These are phyloP conservation scores for Hemisphaericaspora xylanilytica DNA, from an alignment of 1,139 yeast genomes.

Conservation along the genomic window DNA sequence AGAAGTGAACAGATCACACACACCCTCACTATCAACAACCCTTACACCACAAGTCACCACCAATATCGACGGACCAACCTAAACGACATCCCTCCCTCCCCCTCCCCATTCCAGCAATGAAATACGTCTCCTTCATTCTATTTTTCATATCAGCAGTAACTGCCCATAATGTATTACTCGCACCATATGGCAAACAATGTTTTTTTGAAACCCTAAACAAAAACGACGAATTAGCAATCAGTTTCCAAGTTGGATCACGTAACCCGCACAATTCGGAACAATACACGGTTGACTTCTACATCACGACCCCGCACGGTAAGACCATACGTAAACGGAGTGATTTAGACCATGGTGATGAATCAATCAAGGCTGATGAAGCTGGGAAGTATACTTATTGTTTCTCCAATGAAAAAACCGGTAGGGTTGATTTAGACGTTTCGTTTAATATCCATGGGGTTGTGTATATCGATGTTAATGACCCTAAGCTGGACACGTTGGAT, in stretches of 20 bases:
- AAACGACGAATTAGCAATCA: constrained; percentile 84
- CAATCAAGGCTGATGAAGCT: constrained; percentile 56
- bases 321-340: constrained; percentile 49
- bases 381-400: constrained; percentile 92
- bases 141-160: constrained; percentile 20
- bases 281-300: constrained; percentile 67
- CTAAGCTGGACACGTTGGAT: constrained; percentile 79
- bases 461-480: constrained; percentile 82
- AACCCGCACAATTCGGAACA: constrained; percentile 77
- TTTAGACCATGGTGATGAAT: constrained; percentile 79
- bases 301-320: constrained; percentile 60
- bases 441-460: constrained; percentile 94
- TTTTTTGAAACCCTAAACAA: constrained; percentile 78
- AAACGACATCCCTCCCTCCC: too few relatives aligned
- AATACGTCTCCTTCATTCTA: constrained; percentile 4
- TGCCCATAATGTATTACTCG: constrained; percentile 81
- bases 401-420: constrained; percentile 74
- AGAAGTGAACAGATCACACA: constrained; percentile 1
- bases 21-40: background rate
- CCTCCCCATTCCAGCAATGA: too few relatives aligned
- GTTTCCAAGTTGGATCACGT: constrained; percentile 94
- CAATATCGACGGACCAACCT: background rate
- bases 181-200: constrained; percentile 86
- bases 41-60: background rate
- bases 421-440: constrained; percentile 84